A percentile compares a stretch with the other conserved stretches of the same genome.
phyloP scores from a whole-genome alignment of 2,329 filamentous ascomycete species.

The Curvularia eragrostidis region DNA sequence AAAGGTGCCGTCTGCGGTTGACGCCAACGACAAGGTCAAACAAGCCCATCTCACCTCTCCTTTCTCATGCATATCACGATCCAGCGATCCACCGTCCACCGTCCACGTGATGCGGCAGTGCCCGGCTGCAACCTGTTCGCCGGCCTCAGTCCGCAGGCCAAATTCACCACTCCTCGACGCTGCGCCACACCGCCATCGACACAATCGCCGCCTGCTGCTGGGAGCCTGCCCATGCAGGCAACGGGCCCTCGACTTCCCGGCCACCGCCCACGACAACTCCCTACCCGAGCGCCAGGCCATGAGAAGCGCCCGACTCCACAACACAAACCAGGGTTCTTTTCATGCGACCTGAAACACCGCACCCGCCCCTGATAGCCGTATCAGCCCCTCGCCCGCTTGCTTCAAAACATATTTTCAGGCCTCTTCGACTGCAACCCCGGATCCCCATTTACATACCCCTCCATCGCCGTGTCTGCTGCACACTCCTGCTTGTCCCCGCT shows the following conservation, averaged over 20 bases:
- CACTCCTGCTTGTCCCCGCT: constrained; percentile 22
- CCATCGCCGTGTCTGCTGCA: constrained; percentile 18
- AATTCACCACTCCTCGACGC: constrained; percentile 9
- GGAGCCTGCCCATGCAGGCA: constrained; percentile 11
- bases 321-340: constrained; percentile 24
- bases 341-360: constrained; percentile 45
- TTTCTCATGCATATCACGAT: constrained; percentile 10
- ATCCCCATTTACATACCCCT: constrained; percentile 21
- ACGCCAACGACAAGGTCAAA: constrained; percentile 2
- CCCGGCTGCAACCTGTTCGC: background rate
- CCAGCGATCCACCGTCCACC: no score
- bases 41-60: background rate
- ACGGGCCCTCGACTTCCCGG: constrained; percentile 13
- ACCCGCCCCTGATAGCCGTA: constrained; percentile 41
- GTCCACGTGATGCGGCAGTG: constrained; percentile 19
- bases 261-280: constrained; percentile 8
- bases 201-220: constrained; percentile 13
- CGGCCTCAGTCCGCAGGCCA: constrained; percentile 6
- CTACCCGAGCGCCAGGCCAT: constrained; percentile 21
- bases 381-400: constrained; percentile 30
- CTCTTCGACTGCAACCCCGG: constrained; percentile 22
- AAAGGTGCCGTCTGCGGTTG: constrained; percentile 14
- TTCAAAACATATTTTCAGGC: constrained; percentile 41
- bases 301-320: constrained; percentile 24
- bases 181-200: constrained; percentile 12